Conservation (phyloP, 306 rosid genomes). For the Pueraria montana region DNA sequence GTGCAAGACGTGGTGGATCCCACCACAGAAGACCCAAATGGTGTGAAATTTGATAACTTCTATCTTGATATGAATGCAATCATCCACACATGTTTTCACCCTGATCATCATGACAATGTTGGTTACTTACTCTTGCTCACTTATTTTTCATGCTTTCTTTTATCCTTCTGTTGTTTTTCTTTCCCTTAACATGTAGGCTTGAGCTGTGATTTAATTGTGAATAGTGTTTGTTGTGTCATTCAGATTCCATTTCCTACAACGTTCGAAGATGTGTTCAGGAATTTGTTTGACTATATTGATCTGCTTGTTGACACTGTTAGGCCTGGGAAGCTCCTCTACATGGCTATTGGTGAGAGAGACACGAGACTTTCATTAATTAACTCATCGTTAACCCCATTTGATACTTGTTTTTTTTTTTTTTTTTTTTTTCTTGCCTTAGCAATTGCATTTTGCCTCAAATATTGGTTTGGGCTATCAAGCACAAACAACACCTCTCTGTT, state of each 20-base stretch:
- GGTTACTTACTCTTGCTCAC: constrained; percentile 4
- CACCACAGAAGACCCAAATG: constrained; percentile 48
- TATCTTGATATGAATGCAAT: constrained; percentile 71
- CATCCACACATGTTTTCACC: constrained; percentile 72
- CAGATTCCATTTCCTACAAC: constrained; percentile 48
- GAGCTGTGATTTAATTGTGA: neutral
- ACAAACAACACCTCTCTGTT: neutral
- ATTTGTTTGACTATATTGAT: constrained; percentile 60
- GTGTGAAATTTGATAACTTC: constrained; percentile 56
- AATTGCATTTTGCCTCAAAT: neutral
- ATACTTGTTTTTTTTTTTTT: neutral
- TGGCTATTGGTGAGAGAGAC: constrained; percentile 61
- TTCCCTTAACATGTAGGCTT: no score
- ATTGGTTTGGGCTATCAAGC: neutral
- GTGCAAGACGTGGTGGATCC: constrained; percentile 41
- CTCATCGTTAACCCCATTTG: neutral
- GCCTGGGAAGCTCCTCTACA: constrained; percentile 59
- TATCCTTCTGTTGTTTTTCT: neutral
- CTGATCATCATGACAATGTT: constrained; percentile 41
- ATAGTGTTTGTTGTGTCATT: neutral
- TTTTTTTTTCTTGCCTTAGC: neutral
- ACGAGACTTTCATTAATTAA: neutral
- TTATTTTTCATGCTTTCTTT: neutral
- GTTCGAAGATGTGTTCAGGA: constrained; percentile 58
- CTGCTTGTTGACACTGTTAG: constrained; percentile 46